phyloP scores from a whole-genome alignment of 2,329 filamentous ascomycete species.

The Coniochaeta sp. region DNA sequence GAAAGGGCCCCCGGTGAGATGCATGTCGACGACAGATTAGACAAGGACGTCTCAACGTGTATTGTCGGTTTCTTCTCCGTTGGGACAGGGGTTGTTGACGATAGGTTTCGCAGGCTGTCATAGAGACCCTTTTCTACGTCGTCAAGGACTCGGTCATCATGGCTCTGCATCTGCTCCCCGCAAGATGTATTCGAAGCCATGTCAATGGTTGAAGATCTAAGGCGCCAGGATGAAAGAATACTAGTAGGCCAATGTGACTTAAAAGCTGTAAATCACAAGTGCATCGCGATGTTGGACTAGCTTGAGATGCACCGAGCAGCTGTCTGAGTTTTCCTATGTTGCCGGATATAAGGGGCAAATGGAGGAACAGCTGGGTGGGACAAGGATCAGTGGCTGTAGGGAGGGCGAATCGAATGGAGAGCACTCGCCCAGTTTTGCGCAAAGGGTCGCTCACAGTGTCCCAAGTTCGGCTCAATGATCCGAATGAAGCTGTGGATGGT shows the following conservation, averaged over 20 bases:
- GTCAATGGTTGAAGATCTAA: conserved; percentile 1
- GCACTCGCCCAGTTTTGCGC: not conserved
- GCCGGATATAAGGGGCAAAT: not conserved
- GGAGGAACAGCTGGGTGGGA: not conserved
- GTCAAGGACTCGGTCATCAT: conserved; percentile 11
- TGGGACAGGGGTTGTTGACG: conserved; percentile 13
- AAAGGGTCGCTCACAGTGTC: conserved; percentile 11
- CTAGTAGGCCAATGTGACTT: not conserved
- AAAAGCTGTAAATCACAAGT: not conserved
- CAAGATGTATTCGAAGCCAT: conserved; percentile 16
- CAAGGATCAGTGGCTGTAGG: not conserved
- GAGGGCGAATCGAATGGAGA: too few relatives aligned
- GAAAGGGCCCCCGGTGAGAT: conserved; percentile 14
- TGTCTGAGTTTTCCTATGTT: not conserved
- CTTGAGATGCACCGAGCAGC: not conserved
- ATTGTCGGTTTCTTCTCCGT: conserved; percentile 13
- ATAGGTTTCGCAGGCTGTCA: conserved; percentile 16
- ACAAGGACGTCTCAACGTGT: conserved; percentile 11
- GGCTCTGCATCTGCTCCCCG: not conserved
- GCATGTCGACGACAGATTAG: not conserved
- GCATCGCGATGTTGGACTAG: not conserved
- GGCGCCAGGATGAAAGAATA: not conserved
- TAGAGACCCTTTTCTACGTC: conserved; percentile 28
- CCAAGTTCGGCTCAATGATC: conserved; percentile 12
- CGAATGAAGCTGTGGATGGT: conserved; percentile 7